Base-by-base conservation (phyloP, 352 stramenopile genomes). In the Peronospora farinosa region DNA sequence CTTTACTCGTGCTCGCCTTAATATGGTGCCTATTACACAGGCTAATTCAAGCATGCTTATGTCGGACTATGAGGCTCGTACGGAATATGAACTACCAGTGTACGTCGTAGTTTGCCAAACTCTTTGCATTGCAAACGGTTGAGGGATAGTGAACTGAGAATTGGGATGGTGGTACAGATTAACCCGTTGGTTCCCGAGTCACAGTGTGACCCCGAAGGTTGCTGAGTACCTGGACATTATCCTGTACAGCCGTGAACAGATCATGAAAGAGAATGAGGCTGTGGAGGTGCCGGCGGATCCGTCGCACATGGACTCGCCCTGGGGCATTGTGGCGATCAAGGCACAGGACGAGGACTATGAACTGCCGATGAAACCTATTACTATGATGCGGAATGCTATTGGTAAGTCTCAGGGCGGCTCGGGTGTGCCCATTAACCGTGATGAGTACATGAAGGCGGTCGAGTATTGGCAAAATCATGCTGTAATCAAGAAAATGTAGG, bases 341-440 rank as follows among this genome's bases (percentile, higher is more conserved):
- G 87, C 95, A 28, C 96, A 99, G 69, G 87, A 98, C 63, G 86
- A 97, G 7, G 78, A 96, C 56, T 61, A 90, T 51, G 95, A 99
- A 63, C 72, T 98, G 27, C 96, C 96, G 23, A 99, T 99, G 96
- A 96, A 96, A 54, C 96, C 96, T 5, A 98, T 98, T 67, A 98
- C 95, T 10, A 88, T 97, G 61, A 97, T 99, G 92, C 74, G 95
- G 33, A 99, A 99, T 77, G 92, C 95, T 38, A 67, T 99, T n/a
- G 95, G 96, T 31, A 96, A 96, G 65, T 91, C 97, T 25, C 72
- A 98, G 58, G 95, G 86, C 27, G 86, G 86, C 25, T 93, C 80
- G 8, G 86, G 86, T 28, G 86, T 96, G 7, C 75, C 74, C 11
- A 63, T 96, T n/a, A 60, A 89, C 47, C 77, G 68, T 16, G 70